Evolutionary conservation across 441 rosid species (phyloP), one percentile per base, ranked within the genome.

Genomic region (Populus hybrid): DNA sequence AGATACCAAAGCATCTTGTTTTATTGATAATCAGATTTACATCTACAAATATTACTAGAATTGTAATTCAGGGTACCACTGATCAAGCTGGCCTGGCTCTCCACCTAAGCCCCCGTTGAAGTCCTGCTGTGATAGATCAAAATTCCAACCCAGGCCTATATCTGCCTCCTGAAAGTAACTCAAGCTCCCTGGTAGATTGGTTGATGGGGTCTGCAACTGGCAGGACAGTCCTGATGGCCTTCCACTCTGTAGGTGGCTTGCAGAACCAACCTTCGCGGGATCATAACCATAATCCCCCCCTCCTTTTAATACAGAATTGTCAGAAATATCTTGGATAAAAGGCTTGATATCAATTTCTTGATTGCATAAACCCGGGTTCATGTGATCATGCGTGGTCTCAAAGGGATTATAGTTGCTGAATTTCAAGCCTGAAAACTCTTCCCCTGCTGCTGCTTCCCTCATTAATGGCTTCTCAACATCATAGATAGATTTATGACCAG

Each of bases 21-120:
- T 24, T 63, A n/a, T n/a, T n/a, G 66, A 63, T n/a, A 63, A 45
- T 45, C 56, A 45, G 12, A 45, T 45, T 45, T 4, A 14, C 18
- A 42, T 20, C 28, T 4, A 10, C 1, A 8, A 36, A 7, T 4
- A 11, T 35, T 24, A 14, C 75, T 33, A 31, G 68, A 63, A 67
- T 74, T 67, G 70, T 64, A 14, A 76, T 65, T 78, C 87, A 31
- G 76, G 79, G 28, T 74, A 81, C 83, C 81, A 77, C 42, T 76
- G 72, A 59, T 80, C 77, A 14, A 64, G 72, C 68, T 45, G 59
- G 75, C 74, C 78, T 61, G 66, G 85, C 42, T 82, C 82, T 74
- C 82, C 84, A 56, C 72, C 21, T 53, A 82, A 75, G 68, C 78
- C 86, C 68, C 72, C 77, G 71, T 71, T 78, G 45, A 83, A 81